These are phyloP conservation scores for Chrysoporthe cubensis DNA, from an alignment of 2,329 filamentous ascomycete species.

Conservation along the genomic window DNA sequence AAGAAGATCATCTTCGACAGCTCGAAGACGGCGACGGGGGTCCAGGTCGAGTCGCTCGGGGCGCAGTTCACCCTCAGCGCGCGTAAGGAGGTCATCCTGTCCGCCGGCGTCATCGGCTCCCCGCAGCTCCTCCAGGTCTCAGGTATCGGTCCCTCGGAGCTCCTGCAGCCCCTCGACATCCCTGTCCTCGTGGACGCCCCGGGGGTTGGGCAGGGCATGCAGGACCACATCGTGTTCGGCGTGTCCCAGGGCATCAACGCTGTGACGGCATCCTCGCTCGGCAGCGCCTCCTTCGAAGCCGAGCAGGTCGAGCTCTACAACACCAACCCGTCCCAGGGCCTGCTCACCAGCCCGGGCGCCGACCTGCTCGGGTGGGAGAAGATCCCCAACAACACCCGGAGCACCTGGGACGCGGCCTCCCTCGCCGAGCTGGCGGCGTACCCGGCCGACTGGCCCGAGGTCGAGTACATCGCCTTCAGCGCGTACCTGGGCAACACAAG, in stretches of 20 bases:
- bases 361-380: not conserved
- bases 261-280: not conserved
- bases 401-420: not conserved
- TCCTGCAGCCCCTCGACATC: constrained; percentile 37
- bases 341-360: not conserved
- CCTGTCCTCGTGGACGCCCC: constrained; percentile 32
- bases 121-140: constrained; percentile 42
- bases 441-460: constrained; percentile 21
- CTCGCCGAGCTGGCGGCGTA: constrained; percentile 4
- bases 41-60: not conserved
- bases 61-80: not conserved
- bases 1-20: constrained; percentile 11
- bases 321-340: not conserved
- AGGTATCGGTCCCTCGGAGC: constrained; percentile 7
- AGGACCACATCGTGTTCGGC: constrained; percentile 19
- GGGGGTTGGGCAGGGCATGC: constrained; percentile 32
- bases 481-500: too few species aligned
- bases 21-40: constrained; percentile 1
- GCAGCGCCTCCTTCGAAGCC: not conserved
- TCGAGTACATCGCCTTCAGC: constrained; percentile 14
- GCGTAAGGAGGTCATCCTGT: constrained; percentile 45
- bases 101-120: constrained; percentile 46
- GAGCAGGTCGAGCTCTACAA: not conserved
- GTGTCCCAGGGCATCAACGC: constrained; percentile 10
- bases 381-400: not conserved